phyloP scores from a whole-genome alignment of 2,329 filamentous ascomycete species.

The Ophiognomonia clavigignenti-juglandacearum region DNA sequence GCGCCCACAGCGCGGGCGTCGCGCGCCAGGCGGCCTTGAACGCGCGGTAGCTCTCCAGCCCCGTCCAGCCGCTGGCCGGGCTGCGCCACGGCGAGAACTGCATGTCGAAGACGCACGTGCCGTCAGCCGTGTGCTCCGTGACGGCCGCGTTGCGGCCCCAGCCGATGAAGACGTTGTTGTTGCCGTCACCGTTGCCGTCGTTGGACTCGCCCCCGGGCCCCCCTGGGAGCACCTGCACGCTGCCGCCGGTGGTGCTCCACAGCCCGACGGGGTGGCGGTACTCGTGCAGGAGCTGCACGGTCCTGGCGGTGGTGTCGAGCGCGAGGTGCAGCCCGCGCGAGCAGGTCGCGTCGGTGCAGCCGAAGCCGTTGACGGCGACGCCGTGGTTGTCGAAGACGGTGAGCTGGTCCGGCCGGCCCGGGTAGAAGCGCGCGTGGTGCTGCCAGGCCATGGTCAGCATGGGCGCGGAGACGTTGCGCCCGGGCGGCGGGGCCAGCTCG shows the following conservation, averaged over 20 bases:
- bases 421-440: conserved; percentile 37
- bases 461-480: conserved; percentile 27
- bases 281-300: conserved; percentile 32
- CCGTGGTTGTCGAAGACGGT: conserved; percentile 44
- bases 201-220: too few relatives aligned
- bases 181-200: too few relatives aligned
- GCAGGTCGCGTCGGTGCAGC: conserved; percentile 6
- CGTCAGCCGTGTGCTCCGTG: conserved; percentile 36
- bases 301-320: conserved; percentile 34
- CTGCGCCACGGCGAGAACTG: conserved; percentile 31
- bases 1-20: conserved; percentile 12
- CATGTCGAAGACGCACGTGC: conserved; percentile 34
- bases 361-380: conserved; percentile 1
- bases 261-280: conserved; percentile 33
- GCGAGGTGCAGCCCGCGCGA: conserved; percentile 31
- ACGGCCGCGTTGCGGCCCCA: conserved; percentile 42
- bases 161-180: conserved; percentile 38
- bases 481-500: conserved; percentile 24
- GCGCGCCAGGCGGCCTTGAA: conserved; percentile 22
- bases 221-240: conserved; percentile 30
- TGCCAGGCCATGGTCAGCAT: conserved; percentile 35
- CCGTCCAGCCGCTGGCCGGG: conserved; percentile 8
- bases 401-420: conserved; percentile 33
- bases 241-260: conserved; percentile 25
- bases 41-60: conserved; percentile 21